phyloP scores from a whole-genome alignment of 208 protist genomes.

The Crithidia thermophila region DNA sequence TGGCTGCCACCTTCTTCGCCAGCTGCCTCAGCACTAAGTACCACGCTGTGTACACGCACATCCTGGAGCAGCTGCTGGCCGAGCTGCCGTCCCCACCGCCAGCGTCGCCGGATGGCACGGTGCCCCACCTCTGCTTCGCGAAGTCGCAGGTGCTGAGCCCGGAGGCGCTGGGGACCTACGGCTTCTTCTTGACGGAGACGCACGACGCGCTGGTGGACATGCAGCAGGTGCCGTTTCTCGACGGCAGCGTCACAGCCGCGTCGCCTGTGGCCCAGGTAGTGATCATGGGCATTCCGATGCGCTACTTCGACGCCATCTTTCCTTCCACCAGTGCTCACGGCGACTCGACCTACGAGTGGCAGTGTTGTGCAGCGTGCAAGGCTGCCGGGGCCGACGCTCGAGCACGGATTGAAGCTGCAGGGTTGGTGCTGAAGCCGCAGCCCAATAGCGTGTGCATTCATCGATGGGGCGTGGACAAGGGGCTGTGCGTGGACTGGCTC shows the following conservation, averaged over 20 bases:
- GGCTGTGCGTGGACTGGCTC: constrained; percentile 53
- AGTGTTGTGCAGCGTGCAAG: constrained; percentile 44
- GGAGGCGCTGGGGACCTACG: constrained; percentile 21
- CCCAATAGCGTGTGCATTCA: constrained; percentile 69
- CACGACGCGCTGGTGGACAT: constrained; percentile 51
- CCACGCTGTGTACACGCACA: constrained; percentile 33
- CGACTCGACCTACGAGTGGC: background rate
- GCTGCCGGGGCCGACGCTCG: constrained; percentile 10
- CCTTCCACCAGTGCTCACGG: background rate
- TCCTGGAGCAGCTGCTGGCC: constrained; percentile 29
- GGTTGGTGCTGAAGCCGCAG: constrained; percentile 49
- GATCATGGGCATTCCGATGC: constrained; percentile 61
- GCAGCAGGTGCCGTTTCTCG: constrained; percentile 39
- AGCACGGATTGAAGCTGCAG: constrained; percentile 21
- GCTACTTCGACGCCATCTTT: constrained; percentile 41
- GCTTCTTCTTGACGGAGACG: constrained; percentile 45
- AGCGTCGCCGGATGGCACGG: background rate
- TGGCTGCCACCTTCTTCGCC: constrained; percentile 32
- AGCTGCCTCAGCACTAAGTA: constrained; percentile 66
- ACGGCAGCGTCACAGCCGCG: constrained; percentile 12
- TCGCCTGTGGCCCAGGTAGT: constrained; percentile 41
- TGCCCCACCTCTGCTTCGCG: constrained; percentile 34
- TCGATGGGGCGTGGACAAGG: constrained; percentile 45
- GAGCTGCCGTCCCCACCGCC: constrained; percentile 14
- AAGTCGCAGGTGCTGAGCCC: constrained; percentile 15